These are phyloP conservation scores for Tulasnella sp. DNA, from an alignment of 768 basidiomycete species.

Conservation along the genomic window DNA sequence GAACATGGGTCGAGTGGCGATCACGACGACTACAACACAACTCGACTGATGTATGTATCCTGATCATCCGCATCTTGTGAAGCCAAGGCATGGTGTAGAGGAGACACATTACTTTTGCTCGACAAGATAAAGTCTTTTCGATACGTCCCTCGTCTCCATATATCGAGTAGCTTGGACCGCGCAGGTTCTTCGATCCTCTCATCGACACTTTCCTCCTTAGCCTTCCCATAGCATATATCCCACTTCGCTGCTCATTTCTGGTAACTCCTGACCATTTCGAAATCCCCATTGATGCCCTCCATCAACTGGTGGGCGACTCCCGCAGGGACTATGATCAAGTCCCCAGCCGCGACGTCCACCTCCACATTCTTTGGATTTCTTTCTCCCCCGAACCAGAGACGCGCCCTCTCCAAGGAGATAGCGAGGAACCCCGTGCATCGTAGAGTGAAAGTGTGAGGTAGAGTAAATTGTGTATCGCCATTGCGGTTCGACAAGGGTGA, in stretches of 20 bases:
- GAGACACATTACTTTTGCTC: too few species aligned
- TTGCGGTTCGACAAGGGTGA: constrained; percentile 29
- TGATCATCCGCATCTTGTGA: too few species aligned
- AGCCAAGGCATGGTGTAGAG: too few species aligned
- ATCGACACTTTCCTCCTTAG: constrained; percentile 24
- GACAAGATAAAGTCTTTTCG: too few species aligned
- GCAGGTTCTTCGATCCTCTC: constrained; percentile 25
- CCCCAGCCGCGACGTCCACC: constrained; percentile 28
- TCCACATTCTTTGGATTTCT: constrained; percentile 27
- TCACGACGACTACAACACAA: too few species aligned
- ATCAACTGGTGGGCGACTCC: constrained; percentile 32
- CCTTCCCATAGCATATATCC: constrained; percentile 32
- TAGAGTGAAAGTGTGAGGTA: constrained; percentile 34
- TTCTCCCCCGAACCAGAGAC: constrained; percentile 34
- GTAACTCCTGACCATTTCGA: constrained; percentile 36
- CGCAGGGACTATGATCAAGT: constrained; percentile 34
- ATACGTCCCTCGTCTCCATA: constrained; percentile 31
- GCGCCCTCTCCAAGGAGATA: constrained; percentile 28
- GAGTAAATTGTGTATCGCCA: constrained; percentile 37
- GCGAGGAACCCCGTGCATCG: constrained; percentile 34
- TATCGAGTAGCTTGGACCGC: constrained; percentile 32
- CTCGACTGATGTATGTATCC: too few species aligned
- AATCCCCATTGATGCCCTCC: constrained; percentile 24
- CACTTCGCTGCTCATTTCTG: constrained; percentile 27
- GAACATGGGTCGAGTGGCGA: too few species aligned